phyloP scores from a whole-genome alignment of 768 basidiomycete species.

The Podaxis sp. region DNA sequence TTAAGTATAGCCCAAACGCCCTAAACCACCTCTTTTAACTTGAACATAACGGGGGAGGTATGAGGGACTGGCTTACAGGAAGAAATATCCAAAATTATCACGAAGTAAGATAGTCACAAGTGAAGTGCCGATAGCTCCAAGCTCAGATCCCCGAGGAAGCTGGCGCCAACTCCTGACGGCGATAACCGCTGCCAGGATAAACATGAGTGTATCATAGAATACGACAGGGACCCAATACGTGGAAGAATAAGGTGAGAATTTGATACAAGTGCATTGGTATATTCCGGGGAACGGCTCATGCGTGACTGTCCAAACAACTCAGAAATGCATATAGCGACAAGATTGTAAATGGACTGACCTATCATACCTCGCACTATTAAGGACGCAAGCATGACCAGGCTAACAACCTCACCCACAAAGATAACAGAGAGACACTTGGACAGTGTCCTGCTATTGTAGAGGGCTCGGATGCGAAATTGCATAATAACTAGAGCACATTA shows the following conservation, averaged over 20 bases:
- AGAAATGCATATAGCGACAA: background rate
- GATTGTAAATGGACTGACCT: constrained; percentile 16
- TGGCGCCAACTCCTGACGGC: constrained; percentile 8
- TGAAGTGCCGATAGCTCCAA: constrained; percentile 13
- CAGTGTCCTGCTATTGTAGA: constrained; percentile 22
- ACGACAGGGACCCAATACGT: constrained; percentile 30
- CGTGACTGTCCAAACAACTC: constrained; percentile 8
- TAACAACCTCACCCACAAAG: constrained; percentile 22
- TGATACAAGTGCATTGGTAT: constrained; percentile 10
- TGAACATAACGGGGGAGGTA: background rate
- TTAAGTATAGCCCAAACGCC: constrained; percentile 24
- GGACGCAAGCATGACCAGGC: constrained; percentile 18
- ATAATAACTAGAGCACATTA: constrained; percentile 23
- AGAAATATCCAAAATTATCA: constrained; percentile 28
- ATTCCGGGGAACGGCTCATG: constrained; percentile 11
- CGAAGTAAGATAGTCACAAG: constrained; percentile 25
- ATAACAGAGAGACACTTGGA: constrained; percentile 18
- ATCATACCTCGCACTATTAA: constrained; percentile 18
- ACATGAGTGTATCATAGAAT: constrained; percentile 27
- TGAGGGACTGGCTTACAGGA: constrained; percentile 20
- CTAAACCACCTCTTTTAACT: constrained; percentile 10
- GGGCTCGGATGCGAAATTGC: constrained; percentile 11
- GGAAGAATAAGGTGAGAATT: constrained; percentile 22
- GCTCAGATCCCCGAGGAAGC: background rate
- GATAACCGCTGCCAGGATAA: constrained; percentile 24